These are phyloP conservation scores for Colletotrichum sp. DNA, from an alignment of 2,329 filamentous ascomycete genomes.

Conservation along the genomic window DNA sequence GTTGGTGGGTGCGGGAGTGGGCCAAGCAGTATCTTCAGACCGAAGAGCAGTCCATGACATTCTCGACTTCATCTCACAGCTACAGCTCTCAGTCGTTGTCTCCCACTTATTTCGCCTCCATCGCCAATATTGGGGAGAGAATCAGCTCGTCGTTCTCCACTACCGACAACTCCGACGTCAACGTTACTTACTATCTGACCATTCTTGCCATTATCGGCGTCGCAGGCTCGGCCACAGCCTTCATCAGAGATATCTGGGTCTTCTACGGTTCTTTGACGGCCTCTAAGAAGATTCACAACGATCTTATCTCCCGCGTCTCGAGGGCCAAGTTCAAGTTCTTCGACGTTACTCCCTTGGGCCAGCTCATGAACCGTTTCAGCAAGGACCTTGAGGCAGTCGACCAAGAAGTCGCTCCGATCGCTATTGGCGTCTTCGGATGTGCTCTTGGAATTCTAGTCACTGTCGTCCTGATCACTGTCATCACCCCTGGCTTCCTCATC, in stretches of 20 bases:
- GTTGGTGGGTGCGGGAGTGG: constrained; percentile 95
- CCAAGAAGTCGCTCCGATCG: constrained; percentile 92
- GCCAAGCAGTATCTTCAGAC: constrained; percentile 80
- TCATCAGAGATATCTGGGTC: constrained; percentile 83
- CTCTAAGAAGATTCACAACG: constrained; percentile 82
- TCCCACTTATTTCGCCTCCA: constrained; percentile 43
- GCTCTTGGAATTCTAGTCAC: constrained; percentile 78
- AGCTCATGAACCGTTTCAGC: constrained; percentile 98
- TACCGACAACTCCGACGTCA: constrained; percentile 60
- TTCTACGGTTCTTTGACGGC: constrained; percentile 92
- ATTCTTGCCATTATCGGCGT: constrained; percentile 84
- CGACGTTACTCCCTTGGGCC: constrained; percentile 91
- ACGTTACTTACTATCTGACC: constrained; percentile 82
- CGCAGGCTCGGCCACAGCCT: constrained; percentile 78
- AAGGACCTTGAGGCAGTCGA: constrained; percentile 96
- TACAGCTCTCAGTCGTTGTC: constrained; percentile 38
- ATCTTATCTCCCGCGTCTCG: constrained; percentile 78
- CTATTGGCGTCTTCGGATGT: constrained; percentile 76
- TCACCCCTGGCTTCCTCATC: constrained; percentile 90
- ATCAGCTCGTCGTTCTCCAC: constrained; percentile 37
- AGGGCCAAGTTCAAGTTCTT: constrained; percentile 98
- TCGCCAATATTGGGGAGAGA: constrained; percentile 40
- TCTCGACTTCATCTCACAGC: constrained; percentile 39
- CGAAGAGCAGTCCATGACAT: constrained; percentile 35
- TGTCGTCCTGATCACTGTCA: constrained; percentile 81